A percentile compares a stretch with the other conserved stretches of the same genome.
Evolutionary conservation across 1,139 yeast species (phyloP).

Genomic region (Candida sp.): DNA sequence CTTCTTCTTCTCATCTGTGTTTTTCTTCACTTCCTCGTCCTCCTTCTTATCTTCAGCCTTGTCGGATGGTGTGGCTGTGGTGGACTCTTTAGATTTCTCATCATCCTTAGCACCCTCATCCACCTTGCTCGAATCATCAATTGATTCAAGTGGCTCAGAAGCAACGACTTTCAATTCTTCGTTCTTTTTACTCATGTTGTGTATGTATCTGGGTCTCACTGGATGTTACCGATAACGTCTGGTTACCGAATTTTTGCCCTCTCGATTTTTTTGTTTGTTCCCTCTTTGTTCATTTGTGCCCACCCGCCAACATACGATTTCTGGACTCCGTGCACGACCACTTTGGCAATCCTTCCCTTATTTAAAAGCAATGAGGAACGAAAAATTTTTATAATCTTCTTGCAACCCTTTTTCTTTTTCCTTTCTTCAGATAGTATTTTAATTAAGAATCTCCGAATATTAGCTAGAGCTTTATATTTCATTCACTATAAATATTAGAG

Average conservation of each 20-base stretch:
- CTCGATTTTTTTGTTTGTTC: not conserved
- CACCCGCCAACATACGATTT: not conserved
- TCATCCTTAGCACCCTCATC: slow-evolving; percentile 9
- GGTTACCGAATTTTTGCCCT: not conserved
- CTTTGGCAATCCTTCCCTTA: no score
- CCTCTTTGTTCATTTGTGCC: not conserved
- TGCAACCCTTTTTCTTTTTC: slow-evolving; percentile 11
- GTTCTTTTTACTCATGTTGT: slow-evolving; percentile 19
- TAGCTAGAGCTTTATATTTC: slow-evolving; percentile 61
- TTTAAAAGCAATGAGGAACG: not conserved
- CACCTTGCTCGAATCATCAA: slow-evolving; percentile 13
- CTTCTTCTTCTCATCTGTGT: slow-evolving; percentile 9
- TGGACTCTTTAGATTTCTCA: slow-evolving; percentile 7
- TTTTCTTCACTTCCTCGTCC: slow-evolving; percentile 7
- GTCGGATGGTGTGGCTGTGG: slow-evolving; percentile 2
- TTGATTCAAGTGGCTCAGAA: slow-evolving; percentile 36
- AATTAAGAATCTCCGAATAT: slow-evolving; percentile 46
- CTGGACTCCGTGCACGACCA: no score
- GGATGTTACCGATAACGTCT: not conserved
- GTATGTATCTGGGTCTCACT: not conserved
- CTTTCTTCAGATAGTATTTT: slow-evolving; percentile 27
- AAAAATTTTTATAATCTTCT: slow-evolving; percentile 6
- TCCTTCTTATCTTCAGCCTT: slow-evolving; percentile 4
- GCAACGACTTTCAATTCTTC: slow-evolving; percentile 36
- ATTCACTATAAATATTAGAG: slow-evolving; percentile 44